Evolutionary conservation across 73 alveolate species (phyloP).

Genomic region (Paraurostyla sp.): DNA sequence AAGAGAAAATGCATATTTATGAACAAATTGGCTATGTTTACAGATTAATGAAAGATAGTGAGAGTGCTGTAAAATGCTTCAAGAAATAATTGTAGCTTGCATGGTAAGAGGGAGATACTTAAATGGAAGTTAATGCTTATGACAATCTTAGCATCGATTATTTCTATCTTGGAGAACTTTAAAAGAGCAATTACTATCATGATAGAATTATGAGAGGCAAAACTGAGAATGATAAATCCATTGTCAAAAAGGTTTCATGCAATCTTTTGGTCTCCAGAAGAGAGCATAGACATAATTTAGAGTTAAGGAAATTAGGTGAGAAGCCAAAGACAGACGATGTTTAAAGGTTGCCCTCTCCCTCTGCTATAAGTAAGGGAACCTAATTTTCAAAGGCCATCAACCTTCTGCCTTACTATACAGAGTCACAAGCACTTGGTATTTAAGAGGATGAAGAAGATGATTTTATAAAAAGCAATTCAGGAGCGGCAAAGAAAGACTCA

Average conservation of each 20-base stretch:
- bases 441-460: conserved; percentile 50
- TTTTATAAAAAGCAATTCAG: not conserved
- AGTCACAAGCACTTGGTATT: conserved; percentile 40
- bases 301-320: conserved; percentile 37
- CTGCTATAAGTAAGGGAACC: conserved; percentile 46
- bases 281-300: conserved; percentile 48
- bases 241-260: conserved; percentile 64
- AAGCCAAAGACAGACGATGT: not conserved
- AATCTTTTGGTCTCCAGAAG: conserved; percentile 54
- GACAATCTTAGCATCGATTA: conserved; percentile 62
- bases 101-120: conserved; percentile 66
- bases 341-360: conserved; percentile 65
- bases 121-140: conserved; percentile 69
- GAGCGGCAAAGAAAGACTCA: not conserved
- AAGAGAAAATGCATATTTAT: conserved; percentile 68
- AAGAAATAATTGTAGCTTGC: conserved; percentile 65
- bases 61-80: conserved; percentile 64
- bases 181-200: conserved; percentile 67
- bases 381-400: conserved; percentile 61
- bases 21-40: conserved; percentile 65
- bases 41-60: conserved; percentile 60
- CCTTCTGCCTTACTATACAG: conserved; percentile 63
- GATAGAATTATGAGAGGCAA: conserved; percentile 72
- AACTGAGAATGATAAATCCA: conserved; percentile 54
- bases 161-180: conserved; percentile 66